Base-by-base conservation (phyloP, 306 rosid species). In the Abrus pulchellus region DNA sequence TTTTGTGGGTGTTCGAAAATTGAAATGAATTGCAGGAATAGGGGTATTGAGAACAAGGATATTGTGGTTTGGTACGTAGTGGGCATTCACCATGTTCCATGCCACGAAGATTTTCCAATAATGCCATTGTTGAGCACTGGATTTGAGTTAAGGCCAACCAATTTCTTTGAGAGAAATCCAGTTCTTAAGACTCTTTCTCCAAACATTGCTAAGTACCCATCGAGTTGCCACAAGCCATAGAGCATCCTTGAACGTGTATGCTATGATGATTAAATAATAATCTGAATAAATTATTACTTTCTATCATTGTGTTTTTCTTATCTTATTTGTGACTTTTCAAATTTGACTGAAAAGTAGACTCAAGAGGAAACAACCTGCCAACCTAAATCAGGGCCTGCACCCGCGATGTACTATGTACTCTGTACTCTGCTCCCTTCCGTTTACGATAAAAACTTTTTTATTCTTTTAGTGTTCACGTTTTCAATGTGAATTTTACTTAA, bases 131-230 rank as follows among this genome's bases (percentile, higher is more conserved):
- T 92, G 62, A 92, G 77, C 76, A 77, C 82, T 41, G 85, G 82
- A 41, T 82, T 90, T 79, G 97, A 92, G 80, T 77, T 92, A 44
- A 85, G 90, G 47, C 94, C 94, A 27, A 83, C 92, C 1, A 92
- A 92, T 85, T 90, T 92, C 85, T 92, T 92, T 48, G 91, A 92
- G 77, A 86, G 89, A 69, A 90, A 85, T 67, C 90, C 92, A 0
- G 92, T 89, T 20, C 93, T 89, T 6, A 92, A 89, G 68, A 86
- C 72, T 5, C 83, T 62, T 7, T 61, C 89, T 36, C 82, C 87
- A n/a, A 55, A 3, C 1, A 3, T 9, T 59, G 57, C 62, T 48
- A 34, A 72, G 43, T 67, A 28, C 38, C 83, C 83, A 6, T 12
- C 14, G 52, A 61, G 52, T 54, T 80, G 87, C 43, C 56, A 27